Percentiles rank a stretch among this genome's conserved stretches.
These are phyloP conservation scores for Pythium aristosporum DNA, from an alignment of 352 stramenopile genomes.

Conservation along the genomic window DNA sequence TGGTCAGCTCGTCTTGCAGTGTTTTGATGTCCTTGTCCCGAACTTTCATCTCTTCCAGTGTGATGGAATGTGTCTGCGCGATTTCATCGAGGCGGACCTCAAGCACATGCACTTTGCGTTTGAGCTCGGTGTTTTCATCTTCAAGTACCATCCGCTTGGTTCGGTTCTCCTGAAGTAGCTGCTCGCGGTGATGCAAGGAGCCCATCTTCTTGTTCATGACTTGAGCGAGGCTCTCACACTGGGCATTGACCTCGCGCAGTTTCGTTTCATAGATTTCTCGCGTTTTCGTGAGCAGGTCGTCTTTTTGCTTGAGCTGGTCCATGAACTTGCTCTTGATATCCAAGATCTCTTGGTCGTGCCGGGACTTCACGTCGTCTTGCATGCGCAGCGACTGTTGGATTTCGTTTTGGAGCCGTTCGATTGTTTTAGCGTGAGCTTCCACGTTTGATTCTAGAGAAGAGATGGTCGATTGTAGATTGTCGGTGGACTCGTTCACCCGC, in stretches of 20 bases:
- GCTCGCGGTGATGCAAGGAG: conserved; percentile 64
- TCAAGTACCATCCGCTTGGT: conserved; percentile 53
- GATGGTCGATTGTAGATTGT: conserved; percentile 60
- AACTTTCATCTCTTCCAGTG: conserved; percentile 57
- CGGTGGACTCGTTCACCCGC: conserved; percentile 46
- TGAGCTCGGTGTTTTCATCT: conserved; percentile 75
- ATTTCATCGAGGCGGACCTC: conserved; percentile 79
- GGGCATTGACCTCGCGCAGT: conserved; percentile 51
- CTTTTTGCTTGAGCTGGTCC: conserved; percentile 70
- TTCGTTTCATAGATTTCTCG: conserved; percentile 66
- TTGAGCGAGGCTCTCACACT: conserved; percentile 70
- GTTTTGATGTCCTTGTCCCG: conserved; percentile 56
- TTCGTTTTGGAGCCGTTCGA: conserved; percentile 57
- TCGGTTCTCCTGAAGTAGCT: conserved; percentile 65
- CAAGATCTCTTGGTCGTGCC: conserved; percentile 70
- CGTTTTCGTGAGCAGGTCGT: conserved; percentile 53
- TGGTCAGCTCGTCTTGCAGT: conserved; percentile 62
- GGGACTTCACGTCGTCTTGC: conserved; percentile 52
- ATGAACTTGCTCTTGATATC: conserved; percentile 53
- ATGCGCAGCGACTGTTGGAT: conserved; percentile 56
- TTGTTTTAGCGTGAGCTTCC: conserved; percentile 41
- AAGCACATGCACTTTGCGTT: conserved; percentile 74
- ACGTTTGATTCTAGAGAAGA: conserved; percentile 44
- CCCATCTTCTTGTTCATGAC: conserved; percentile 78
- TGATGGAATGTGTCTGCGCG: conserved; percentile 56